Conservation (phyloP, 2,329 filamentous ascomycete genomes). For the Trichoderma polysporum region DNA sequence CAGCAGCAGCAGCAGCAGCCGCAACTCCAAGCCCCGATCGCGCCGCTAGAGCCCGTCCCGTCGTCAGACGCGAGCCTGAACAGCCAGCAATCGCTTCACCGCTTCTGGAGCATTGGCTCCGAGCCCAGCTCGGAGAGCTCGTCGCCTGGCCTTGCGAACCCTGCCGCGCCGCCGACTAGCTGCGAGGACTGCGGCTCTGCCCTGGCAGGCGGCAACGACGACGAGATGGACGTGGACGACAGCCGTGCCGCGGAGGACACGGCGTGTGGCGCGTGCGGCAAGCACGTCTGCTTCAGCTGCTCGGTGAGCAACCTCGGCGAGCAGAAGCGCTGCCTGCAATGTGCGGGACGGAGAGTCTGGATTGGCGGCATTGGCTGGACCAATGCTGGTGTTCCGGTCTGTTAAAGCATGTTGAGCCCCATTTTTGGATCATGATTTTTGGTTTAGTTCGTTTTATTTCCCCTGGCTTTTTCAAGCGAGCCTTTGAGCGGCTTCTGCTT, state of each 20-base stretch:
- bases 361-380: constrained; percentile 25
- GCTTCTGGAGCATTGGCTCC: constrained; percentile 58
- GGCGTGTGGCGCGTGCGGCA: constrained; percentile 52
- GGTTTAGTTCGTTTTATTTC: background rate
- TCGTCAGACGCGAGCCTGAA: constrained; percentile 1
- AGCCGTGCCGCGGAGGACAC: constrained; percentile 28
- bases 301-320: constrained; percentile 59
- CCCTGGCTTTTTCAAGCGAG: background rate
- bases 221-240: constrained; percentile 43
- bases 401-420: constrained; percentile 21
- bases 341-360: constrained; percentile 43
- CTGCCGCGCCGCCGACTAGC: constrained; percentile 30
- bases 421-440: background rate
- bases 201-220: constrained; percentile 30
- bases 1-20: constrained; percentile 39
- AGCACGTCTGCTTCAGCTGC: constrained; percentile 58
- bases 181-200: constrained; percentile 56
- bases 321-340: constrained; percentile 52
- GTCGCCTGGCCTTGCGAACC: constrained; percentile 24
- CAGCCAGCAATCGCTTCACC: constrained; percentile 52
- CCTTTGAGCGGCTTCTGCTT: background rate
- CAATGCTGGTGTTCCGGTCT: constrained; percentile 25
- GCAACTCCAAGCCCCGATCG: background rate
- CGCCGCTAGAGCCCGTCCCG: background rate
- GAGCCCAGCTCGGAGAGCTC: constrained; percentile 33